Percentiles rank a stretch among this genome's conserved stretches.
These are phyloP conservation scores for Podaxis carcinomalis DNA, from an alignment of 768 basidiomycete genomes.

Conservation along the genomic window DNA sequence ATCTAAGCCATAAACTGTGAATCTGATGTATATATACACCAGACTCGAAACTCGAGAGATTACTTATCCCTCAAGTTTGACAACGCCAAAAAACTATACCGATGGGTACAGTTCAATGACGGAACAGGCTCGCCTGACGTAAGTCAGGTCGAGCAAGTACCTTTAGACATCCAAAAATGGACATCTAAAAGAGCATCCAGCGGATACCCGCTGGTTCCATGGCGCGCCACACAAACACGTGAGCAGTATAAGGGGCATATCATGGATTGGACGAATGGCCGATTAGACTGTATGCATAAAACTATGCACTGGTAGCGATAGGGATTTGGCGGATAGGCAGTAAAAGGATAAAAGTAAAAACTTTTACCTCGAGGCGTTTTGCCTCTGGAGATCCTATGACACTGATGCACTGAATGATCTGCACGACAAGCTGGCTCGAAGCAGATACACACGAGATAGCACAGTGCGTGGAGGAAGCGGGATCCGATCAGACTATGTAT, in stretches of 20 bases:
- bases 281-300: background rate
- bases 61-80: too few species aligned
- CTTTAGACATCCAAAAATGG: background rate
- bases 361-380: background rate
- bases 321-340: background rate
- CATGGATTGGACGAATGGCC: background rate
- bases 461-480: background rate
- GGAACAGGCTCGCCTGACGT: too few species aligned
- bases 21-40: too few species aligned
- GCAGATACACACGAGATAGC: background rate
- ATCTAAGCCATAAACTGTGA: background rate
- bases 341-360: background rate
- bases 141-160: background rate
- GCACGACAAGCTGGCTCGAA: background rate
- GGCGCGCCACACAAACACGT: background rate
- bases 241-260: background rate
- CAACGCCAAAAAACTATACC: too few species aligned
- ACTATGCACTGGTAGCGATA: slow-evolving; percentile 5
- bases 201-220: background rate
- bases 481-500: background rate
- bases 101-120: too few species aligned
- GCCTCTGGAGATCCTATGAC: background rate
- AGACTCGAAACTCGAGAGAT: too few species aligned
- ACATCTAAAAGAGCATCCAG: background rate
- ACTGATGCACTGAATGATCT: background rate